Percentiles rank a stretch among this genome's conserved stretches.
These are phyloP conservation scores for Berkeleyomyces rouxiae DNA, from an alignment of 2,329 filamentous ascomycete species.

Conservation along the genomic window DNA sequence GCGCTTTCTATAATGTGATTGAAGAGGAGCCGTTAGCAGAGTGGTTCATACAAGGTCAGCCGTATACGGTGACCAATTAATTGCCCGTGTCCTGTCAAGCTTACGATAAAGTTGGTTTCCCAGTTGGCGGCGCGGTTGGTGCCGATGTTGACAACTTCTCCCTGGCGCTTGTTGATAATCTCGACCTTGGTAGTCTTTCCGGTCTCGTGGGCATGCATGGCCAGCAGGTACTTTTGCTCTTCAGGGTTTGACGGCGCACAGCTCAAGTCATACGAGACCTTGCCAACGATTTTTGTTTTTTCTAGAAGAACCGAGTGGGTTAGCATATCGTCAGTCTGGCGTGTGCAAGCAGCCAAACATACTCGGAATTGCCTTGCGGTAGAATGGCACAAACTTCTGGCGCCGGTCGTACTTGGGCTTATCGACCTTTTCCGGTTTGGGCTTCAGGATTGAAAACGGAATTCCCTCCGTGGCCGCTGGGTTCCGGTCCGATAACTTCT, in stretches of 20 bases:
- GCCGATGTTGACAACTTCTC: conserved; percentile 10
- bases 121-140: conserved; percentile 21
- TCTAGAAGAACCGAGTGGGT: conserved; percentile 32
- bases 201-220: conserved; percentile 32
- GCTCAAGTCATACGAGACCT: conserved; percentile 59
- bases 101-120: conserved; percentile 38
- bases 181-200: conserved; percentile 35
- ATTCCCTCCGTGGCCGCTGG: conserved; percentile 42
- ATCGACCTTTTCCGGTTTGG: conserved; percentile 27
- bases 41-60: background rate
- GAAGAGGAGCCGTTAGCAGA: conserved; percentile 14
- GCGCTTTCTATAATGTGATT: conserved; percentile 31
- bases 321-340: conserved; percentile 13
- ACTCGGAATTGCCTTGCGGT: conserved; percentile 50
- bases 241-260: conserved; percentile 56
- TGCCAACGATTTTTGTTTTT: conserved; percentile 59
- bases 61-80: background rate
- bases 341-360: background rate
- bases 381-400: conserved; percentile 37
- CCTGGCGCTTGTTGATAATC: conserved; percentile 25
- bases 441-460: conserved; percentile 36
- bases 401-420: conserved; percentile 29
- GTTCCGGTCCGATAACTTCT: conserved; percentile 39
- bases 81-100: conserved; percentile 18
- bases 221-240: conserved; percentile 49